Conservation (phyloP, 192 early-diverging fungal genomes). For the Diversispora eburnea region DNA sequence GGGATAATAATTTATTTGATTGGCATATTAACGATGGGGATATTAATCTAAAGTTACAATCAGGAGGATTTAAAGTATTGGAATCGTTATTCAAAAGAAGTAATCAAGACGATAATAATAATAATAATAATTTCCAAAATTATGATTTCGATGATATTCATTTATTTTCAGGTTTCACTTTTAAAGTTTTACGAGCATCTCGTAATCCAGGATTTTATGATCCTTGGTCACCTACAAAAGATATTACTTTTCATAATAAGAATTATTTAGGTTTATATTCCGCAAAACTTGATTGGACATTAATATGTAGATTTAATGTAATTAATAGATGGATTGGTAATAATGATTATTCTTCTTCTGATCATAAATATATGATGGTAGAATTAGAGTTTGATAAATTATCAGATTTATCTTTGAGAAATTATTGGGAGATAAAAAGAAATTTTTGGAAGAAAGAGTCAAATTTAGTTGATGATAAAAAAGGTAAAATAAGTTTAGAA, state of each 20-base stretch:
- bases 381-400: slow-evolving; percentile 43
- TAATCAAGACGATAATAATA: neutral
- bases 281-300: slow-evolving; percentile 73
- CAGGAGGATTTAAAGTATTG: slow-evolving; percentile 35
- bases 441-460: neutral
- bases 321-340: slow-evolving; percentile 56
- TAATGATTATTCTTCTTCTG: slow-evolving; percentile 58
- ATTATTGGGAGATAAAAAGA: neutral
- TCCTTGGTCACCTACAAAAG: slow-evolving; percentile 56
- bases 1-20: slow-evolving; percentile 57
- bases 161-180: slow-evolving; percentile 40
- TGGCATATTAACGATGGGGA: slow-evolving; percentile 44
- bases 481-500: too few species aligned
- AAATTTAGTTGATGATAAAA: neutral
- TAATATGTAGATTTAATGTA: slow-evolving; percentile 56
- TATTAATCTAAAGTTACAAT: slow-evolving; percentile 39
- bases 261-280: slow-evolving; percentile 60
- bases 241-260: slow-evolving; percentile 63
- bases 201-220: slow-evolving; percentile 76
- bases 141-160: neutral
- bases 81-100: neutral
- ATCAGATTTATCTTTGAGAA: neutral
- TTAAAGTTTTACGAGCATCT: slow-evolving; percentile 44
- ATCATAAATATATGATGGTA: slow-evolving; percentile 70
- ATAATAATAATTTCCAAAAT: too few species aligned